Percentiles rank a stretch among this genome's conserved stretches.
phyloP scores from a whole-genome alignment of 306 rosid genomes.

The Begonia masoniana region DNA sequence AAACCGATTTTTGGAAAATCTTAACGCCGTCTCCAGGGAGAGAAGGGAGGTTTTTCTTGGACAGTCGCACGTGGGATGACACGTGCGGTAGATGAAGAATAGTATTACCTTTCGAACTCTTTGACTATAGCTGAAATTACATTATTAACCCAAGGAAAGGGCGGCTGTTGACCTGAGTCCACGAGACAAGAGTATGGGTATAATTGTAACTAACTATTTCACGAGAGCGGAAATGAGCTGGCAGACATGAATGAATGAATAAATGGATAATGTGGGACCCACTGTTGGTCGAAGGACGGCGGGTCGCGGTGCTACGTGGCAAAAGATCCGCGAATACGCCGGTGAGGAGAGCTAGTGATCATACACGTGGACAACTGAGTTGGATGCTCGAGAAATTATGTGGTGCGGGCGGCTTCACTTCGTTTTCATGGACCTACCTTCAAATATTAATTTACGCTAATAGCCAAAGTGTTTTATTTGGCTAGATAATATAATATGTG shows the following conservation, averaged over 20 bases:
- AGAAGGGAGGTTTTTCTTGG: constrained; percentile 1
- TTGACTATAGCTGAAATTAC: no score
- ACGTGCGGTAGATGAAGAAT: constrained; percentile 8
- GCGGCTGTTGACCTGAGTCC: no score
- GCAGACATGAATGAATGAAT: constrained; percentile 21
- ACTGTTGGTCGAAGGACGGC: constrained; percentile 17
- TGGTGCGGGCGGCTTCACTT: no score
- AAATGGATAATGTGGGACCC: constrained; percentile 29
- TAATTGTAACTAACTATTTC: no score
- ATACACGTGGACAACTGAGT: neutral
- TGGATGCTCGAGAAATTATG: neutral
- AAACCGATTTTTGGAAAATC: constrained; percentile 2
- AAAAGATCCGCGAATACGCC: constrained; percentile 1
- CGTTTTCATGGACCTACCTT: no score
- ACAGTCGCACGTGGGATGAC: constrained; percentile 27
- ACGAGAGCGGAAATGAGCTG: constrained; percentile 12
- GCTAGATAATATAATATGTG: no score
- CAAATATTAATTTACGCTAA: no score
- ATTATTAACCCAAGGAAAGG: no score
- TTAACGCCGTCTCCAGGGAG: constrained; percentile 13
- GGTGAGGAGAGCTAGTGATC: neutral
- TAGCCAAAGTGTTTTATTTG: no score
- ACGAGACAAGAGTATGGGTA: no score
- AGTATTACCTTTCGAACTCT: no score
- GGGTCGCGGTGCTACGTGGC: constrained; percentile 15